Conservation (phyloP, 1,284 basidiomycete species). For the Mycosarcoma mackinlayi region DNA sequence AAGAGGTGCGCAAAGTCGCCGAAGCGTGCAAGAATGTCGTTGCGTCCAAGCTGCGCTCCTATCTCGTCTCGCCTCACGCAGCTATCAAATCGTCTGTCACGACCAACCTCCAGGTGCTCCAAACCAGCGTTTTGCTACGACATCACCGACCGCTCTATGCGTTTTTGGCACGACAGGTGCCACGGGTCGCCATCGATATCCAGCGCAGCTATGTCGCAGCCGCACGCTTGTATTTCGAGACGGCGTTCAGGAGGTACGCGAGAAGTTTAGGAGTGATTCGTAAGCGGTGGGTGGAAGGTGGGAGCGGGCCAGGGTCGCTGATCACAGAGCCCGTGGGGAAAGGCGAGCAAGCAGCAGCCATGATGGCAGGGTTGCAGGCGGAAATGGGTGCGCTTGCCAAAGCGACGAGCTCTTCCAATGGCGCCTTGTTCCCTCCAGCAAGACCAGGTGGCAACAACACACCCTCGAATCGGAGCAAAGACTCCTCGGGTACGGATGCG, state of each 20-base stretch:
- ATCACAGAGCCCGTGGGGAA: conserved; percentile 14
- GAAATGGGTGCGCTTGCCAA: conserved; percentile 15
- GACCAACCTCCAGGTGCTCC: conserved; percentile 91
- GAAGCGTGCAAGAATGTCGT: conserved; percentile 89
- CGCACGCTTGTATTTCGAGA: conserved; percentile 93
- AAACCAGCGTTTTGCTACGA: conserved; percentile 86
- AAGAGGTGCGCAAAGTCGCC: conserved; percentile 81
- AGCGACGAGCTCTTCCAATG: neutral
- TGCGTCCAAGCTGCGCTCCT: conserved; percentile 81
- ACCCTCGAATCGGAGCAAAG: neutral
- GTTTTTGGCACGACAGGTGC: conserved; percentile 85
- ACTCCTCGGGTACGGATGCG: conserved; percentile 1
- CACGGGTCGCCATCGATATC: conserved; percentile 85
- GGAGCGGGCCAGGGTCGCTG: neutral
- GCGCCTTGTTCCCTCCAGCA: neutral
- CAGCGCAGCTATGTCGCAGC: conserved; percentile 87
- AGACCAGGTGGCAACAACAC: neutral
- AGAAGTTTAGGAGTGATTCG: conserved; percentile 70
- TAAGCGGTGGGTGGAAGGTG: conserved; percentile 51
- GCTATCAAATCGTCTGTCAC: conserved; percentile 85
- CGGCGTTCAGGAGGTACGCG: conserved; percentile 89
- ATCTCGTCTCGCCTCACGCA: conserved; percentile 83
- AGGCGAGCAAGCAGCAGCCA: neutral
- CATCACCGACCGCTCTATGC: conserved; percentile 77
- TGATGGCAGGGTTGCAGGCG: conserved; percentile 4